Evolutionary conservation across 2,329 filamentous ascomycete species (phyloP).

Genomic region (Rhinocladiella similis): DNA sequence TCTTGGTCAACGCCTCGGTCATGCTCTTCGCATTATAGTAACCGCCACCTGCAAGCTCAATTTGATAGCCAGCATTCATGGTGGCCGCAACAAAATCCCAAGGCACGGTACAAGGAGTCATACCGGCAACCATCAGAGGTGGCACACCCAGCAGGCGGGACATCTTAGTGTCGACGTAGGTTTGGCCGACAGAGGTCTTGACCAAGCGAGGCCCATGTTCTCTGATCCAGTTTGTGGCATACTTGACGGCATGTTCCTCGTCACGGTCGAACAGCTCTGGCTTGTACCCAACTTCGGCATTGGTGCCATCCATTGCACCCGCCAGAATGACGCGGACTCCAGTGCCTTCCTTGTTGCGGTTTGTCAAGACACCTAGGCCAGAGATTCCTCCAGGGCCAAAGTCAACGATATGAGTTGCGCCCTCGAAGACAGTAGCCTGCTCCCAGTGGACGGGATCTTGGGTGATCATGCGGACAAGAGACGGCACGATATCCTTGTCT

Average conservation of each 20-base stretch:
- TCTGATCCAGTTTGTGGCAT: slow-evolving; percentile 95
- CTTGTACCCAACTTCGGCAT: slow-evolving; percentile 93
- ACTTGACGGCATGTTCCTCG: slow-evolving; percentile 90
- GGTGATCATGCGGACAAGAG: slow-evolving; percentile 88
- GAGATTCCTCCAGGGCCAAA: slow-evolving; percentile 97
- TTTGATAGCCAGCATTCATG: slow-evolving; percentile 94
- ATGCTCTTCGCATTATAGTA: slow-evolving; percentile 83
- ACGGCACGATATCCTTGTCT: slow-evolving; percentile 77
- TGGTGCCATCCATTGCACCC: slow-evolving; percentile 86
- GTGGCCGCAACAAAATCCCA: slow-evolving; percentile 91
- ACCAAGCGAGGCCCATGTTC: slow-evolving; percentile 91
- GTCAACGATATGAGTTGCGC: slow-evolving; percentile 91
- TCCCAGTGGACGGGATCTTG: slow-evolving; percentile 96
- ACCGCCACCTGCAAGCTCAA: slow-evolving; percentile 85
- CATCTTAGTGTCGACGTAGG: slow-evolving; percentile 96
- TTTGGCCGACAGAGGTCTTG: slow-evolving; percentile 84
- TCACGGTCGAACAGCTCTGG: slow-evolving; percentile 96
- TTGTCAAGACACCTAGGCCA: slow-evolving; percentile 90
- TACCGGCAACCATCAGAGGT: slow-evolving; percentile 86
- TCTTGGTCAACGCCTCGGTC: slow-evolving; percentile 79
- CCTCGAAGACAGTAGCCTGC: slow-evolving; percentile 84
- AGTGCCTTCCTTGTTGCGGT: slow-evolving; percentile 98
- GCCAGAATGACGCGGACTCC: slow-evolving; percentile 95
- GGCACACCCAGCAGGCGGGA: slow-evolving; percentile 81
- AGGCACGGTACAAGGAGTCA: slow-evolving; percentile 86